Base-by-base conservation (phyloP, 2,329 filamentous ascomycete species). In the Talaromyces verruculosus region DNA sequence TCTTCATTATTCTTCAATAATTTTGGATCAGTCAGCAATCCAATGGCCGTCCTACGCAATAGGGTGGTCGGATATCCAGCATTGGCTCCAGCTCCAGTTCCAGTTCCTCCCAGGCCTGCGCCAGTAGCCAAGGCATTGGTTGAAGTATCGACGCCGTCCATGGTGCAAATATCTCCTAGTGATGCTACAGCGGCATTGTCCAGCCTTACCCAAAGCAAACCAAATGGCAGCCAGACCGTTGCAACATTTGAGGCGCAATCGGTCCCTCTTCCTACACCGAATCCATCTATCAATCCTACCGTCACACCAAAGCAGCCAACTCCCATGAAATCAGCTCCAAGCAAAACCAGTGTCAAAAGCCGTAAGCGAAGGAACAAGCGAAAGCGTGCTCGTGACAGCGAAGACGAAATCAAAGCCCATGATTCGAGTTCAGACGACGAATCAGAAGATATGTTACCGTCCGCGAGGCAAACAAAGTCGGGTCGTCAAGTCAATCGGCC, bases 391-490 rank as follows among this genome's bases (percentile, higher is more conserved):
- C 64, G 70, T 35, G 71, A 72, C 53, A 74, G 75, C 45, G 75
- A 77, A 49, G 73, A 78, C 49, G 72, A 71, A 25, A 68, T 77
- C 63, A 73, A 71, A 68, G 75, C 76, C 5, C 74, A 70, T 15
- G 65, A 77, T 62, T 74, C 77, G n/a, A 75, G 72, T 67, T 78
- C 77, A 4, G 75, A 78, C 67, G 75, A 76, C 63, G 77, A 79
- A 2, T 79, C 79, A 11, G 78, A 67, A 10, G 65, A 78, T 43
- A 82, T 85, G 59, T 30, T 65, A 68, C 83, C 84, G 22, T 80
- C 86, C 19, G 84, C 86, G 3, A 91, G 87, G 35, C 88, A 86
- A 73, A 93, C 91, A 10, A 91, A 92, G 73, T 93, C 90, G 22
- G 91, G 91, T 43, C 86, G 91, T 68, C 87, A 89, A 66, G 85